These are phyloP conservation scores for Tricholoma bakamatsutake DNA, from an alignment of 768 basidiomycete species.

Conservation along the genomic window DNA sequence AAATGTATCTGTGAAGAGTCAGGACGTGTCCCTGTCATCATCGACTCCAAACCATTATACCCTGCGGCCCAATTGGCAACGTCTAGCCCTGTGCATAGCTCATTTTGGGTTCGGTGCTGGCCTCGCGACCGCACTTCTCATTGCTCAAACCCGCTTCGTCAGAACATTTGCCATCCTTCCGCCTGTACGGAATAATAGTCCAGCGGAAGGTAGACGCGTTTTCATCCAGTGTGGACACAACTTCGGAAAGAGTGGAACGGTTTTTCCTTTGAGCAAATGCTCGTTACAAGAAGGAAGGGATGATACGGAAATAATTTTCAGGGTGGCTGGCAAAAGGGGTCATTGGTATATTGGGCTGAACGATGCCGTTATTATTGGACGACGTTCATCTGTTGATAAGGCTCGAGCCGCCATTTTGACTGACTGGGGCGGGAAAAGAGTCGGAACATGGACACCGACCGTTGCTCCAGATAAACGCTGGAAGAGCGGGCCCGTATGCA, in stretches of 20 bases:
- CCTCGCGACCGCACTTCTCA: slow-evolving; percentile 22
- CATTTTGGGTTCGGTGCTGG: slow-evolving; percentile 27
- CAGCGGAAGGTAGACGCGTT: slow-evolving; percentile 16
- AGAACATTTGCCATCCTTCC: slow-evolving; percentile 24
- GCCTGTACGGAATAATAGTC: slow-evolving; percentile 5
- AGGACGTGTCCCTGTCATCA: slow-evolving; percentile 6
- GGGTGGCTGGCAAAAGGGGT: slow-evolving; percentile 22
- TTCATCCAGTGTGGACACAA: slow-evolving; percentile 29
- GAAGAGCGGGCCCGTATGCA: slow-evolving; percentile 23
- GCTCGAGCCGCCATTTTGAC: slow-evolving; percentile 23
- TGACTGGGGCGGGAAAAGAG: slow-evolving; percentile 20
- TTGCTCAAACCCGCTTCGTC: slow-evolving; percentile 26
- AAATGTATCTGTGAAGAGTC: slow-evolving; percentile 13
- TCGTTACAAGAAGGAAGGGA: slow-evolving; percentile 26
- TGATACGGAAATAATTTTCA: slow-evolving; percentile 26
- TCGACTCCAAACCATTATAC: slow-evolving; percentile 13
- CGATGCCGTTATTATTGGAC: slow-evolving; percentile 22
- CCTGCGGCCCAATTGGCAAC: slow-evolving; percentile 29
- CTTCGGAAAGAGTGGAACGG: slow-evolving; percentile 19
- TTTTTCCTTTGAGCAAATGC: slow-evolving; percentile 22
- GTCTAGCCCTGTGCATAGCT: slow-evolving; percentile 22
- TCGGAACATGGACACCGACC: slow-evolving; percentile 7
- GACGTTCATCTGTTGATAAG: slow-evolving; percentile 9
- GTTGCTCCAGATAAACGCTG: slow-evolving; percentile 16
- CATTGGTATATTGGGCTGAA: slow-evolving; percentile 30